These are phyloP conservation scores for Blakeslea trispora DNA, from an alignment of 371 early-diverging fungal genomes.

Conservation along the genomic window DNA sequence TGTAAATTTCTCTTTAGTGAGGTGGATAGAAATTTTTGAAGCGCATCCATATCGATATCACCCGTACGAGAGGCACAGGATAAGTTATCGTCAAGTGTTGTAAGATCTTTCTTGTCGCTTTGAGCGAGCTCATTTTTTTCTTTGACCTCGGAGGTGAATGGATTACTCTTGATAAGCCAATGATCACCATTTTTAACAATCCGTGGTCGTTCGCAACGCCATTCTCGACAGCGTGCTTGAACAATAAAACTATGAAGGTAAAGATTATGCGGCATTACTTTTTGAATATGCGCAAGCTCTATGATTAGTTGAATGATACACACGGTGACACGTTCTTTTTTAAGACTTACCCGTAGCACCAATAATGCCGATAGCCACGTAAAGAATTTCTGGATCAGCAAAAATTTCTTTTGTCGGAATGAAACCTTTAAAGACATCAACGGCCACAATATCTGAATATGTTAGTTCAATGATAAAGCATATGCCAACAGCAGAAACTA, in stretches of 20 bases:
- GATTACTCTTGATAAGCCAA: conserved; percentile 14
- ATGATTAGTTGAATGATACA: neutral
- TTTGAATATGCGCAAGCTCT: neutral
- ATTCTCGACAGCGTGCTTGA: conserved; percentile 49
- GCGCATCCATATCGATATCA: conserved; percentile 13
- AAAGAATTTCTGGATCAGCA: conserved; percentile 60
- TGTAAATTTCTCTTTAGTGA: conserved; percentile 31
- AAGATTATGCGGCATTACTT: conserved; percentile 75
- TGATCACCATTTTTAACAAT: conserved; percentile 18
- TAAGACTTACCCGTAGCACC: conserved; percentile 70
- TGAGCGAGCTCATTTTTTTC: neutral
- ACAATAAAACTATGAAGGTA: conserved; percentile 79
- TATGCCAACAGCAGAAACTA: conserved; percentile 68
- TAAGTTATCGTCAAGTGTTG: neutral
- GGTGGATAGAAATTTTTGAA: conserved; percentile 18
- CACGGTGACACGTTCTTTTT: neutral
- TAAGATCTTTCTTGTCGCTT: neutral
- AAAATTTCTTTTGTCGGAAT: conserved; percentile 67
- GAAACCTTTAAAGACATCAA: conserved; percentile 68
- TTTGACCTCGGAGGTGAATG: neutral
- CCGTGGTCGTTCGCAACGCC: conserved; percentile 35
- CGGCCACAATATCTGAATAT: conserved; percentile 61
- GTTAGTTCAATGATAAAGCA: conserved; percentile 68
- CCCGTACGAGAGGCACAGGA: conserved; percentile 5
- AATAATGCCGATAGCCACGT: conserved; percentile 79